phyloP scores from a whole-genome alignment of 108 stramenopile species.

The Skeletonema tropicum region DNA sequence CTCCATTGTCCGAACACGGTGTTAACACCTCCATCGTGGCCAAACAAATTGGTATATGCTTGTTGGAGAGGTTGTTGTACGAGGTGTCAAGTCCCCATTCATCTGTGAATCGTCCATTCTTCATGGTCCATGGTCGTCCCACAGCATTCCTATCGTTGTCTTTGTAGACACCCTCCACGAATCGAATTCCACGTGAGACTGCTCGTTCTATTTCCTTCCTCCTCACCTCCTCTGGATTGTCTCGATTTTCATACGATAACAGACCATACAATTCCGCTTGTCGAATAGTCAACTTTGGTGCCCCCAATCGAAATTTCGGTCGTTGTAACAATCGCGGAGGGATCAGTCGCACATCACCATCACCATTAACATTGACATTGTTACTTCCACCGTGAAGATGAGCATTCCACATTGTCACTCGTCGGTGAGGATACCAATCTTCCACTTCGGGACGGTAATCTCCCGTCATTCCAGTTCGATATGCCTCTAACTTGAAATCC shows the following conservation, averaged over 20 bases:
- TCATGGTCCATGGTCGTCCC: constrained; percentile 18
- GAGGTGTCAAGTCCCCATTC: constrained; percentile 2
- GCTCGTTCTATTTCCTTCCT: constrained; percentile 47
- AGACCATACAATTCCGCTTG: constrained; percentile 75
- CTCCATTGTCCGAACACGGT: constrained; percentile 13
- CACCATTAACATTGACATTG: neutral
- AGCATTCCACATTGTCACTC: constrained; percentile 36
- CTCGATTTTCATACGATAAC: constrained; percentile 46
- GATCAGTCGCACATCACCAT: constrained; percentile 1
- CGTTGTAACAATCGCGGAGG: constrained; percentile 38
- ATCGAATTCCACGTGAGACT: constrained; percentile 62
- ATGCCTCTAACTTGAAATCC: constrained; percentile 55
- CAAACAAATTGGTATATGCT: constrained; percentile 28
- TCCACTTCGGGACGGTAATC: constrained; percentile 57
- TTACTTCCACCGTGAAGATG: neutral
- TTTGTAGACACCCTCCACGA: constrained; percentile 31
- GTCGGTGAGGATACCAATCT: constrained; percentile 36
- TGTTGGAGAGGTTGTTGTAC: neutral
- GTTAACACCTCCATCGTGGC: constrained; percentile 15
- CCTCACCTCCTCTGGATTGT: constrained; percentile 20
- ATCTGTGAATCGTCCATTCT: constrained; percentile 3
- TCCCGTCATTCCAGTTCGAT: constrained; percentile 62
- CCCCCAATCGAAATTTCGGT: constrained; percentile 56
- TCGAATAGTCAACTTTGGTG: constrained; percentile 55
- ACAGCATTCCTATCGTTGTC: constrained; percentile 5